These are phyloP conservation scores for Hypoxylon rubiginosum DNA, from an alignment of 2,329 filamentous ascomycete genomes.

Conservation along the genomic window DNA sequence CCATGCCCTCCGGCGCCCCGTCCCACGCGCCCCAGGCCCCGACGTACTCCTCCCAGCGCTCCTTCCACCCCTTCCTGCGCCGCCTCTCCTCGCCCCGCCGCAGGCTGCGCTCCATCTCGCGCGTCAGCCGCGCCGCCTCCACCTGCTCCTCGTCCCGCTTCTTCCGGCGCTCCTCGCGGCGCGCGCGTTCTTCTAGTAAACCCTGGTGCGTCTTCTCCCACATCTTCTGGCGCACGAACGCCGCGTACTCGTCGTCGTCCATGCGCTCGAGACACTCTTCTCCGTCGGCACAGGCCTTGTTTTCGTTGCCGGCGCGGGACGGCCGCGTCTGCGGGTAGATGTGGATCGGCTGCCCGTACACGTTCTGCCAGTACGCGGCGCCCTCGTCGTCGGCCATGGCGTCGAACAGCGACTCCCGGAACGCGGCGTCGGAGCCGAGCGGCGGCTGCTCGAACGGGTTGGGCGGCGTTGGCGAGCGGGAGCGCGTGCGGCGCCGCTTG, in stretches of 20 bases:
- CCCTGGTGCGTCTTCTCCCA: constrained; percentile 95
- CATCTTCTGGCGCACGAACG: constrained; percentile 88
- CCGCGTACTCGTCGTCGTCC: constrained; percentile 92
- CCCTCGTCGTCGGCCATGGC: constrained; percentile 97
- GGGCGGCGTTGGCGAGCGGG: constrained; percentile 61
- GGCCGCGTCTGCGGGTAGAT: constrained; percentile 72
- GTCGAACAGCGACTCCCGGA: constrained; percentile 95
- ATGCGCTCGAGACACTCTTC: constrained; percentile 79
- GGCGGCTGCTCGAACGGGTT: constrained; percentile 62
- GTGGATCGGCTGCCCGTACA: constrained; percentile 97
- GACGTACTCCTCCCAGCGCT: constrained; percentile 75
- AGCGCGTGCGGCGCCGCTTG: constrained; percentile 49
- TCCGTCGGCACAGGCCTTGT: constrained; percentile 49
- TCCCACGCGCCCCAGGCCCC: constrained; percentile 72
- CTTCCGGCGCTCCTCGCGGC: constrained; percentile 67
- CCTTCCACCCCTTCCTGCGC: constrained; percentile 66
- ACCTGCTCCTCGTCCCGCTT: constrained; percentile 56
- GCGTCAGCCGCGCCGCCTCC: constrained; percentile 63
- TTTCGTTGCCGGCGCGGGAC: constrained; percentile 14
- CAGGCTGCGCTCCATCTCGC: constrained; percentile 78
- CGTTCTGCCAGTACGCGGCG: constrained; percentile 91
- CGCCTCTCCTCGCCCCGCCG: constrained; percentile 74
- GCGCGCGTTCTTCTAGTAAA: constrained; percentile 79
- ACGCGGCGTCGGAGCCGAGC: constrained; percentile 79
- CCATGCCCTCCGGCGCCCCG: constrained; percentile 56